These are phyloP conservation scores for Gentiana straminea DNA, from an alignment of 257 asterid genomes.

Conservation along the genomic window DNA sequence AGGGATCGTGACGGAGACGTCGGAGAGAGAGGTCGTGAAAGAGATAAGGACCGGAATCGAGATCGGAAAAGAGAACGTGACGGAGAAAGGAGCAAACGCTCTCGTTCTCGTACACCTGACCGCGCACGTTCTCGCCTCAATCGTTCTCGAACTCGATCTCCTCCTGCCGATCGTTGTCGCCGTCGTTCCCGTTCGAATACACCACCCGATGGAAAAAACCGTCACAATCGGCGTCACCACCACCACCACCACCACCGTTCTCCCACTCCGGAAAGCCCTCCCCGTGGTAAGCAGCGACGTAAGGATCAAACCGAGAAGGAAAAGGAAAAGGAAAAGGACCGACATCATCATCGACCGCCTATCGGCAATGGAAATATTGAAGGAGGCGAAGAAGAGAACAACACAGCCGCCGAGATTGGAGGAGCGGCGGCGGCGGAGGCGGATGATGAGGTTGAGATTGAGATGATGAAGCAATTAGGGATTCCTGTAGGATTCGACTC, in stretches of 20 bases:
- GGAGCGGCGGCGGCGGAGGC: too few relatives aligned
- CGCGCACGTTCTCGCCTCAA: conserved; percentile 52
- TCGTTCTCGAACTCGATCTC: conserved; percentile 74
- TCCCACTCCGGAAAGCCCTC: conserved; percentile 48
- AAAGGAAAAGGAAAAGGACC: conserved; percentile 15
- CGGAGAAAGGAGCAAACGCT: conserved; percentile 28
- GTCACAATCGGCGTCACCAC: conserved; percentile 45
- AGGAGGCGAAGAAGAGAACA: conserved; percentile 16
- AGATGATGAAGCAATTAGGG: conserved; percentile 94
- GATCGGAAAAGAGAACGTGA: conserved; percentile 20
- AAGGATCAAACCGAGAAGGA: conserved; percentile 42
- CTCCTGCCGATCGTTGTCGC: conserved; percentile 42
- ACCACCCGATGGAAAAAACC: conserved; percentile 17
- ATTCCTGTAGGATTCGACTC: conserved; percentile 90
- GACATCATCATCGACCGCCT: conserved; percentile 18
- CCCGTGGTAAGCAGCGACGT: conserved; percentile 44
- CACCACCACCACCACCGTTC: conserved; percentile 18
- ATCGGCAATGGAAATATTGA: conserved; percentile 8
- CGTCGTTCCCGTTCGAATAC: conserved; percentile 6
- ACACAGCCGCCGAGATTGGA: conserved; percentile 9
- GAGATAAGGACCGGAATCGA: conserved; percentile 1
- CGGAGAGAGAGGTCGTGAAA: conserved; percentile 14
- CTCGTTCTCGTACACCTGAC: conserved; percentile 81
- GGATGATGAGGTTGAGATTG: conserved; percentile 80
- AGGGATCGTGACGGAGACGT: conserved; percentile 34